These are phyloP conservation scores for Mucor racemosus DNA, from an alignment of 371 early-diverging fungal species.

Conservation along the genomic window DNA sequence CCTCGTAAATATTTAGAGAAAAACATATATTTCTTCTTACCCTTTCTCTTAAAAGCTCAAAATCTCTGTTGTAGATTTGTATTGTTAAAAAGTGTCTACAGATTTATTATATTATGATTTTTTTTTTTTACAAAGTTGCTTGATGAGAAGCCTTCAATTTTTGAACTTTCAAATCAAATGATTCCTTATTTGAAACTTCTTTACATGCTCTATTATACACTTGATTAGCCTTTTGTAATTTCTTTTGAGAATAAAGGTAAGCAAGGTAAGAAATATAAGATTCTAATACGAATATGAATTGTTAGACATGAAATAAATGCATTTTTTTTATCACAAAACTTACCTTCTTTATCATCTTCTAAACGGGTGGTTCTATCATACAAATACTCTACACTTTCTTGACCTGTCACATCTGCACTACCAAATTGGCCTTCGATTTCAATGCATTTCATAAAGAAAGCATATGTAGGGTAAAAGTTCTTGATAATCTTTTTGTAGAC, in stretches of 20 bases:
- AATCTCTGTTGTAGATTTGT: too few relatives aligned
- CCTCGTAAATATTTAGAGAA: too few relatives aligned
- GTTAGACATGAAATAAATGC: background rate
- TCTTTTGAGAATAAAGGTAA: conserved; percentile 60
- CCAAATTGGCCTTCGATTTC: conserved; percentile 58
- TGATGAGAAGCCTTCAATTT: conserved; percentile 14
- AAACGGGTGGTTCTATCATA: conserved; percentile 65
- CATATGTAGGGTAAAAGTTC: conserved; percentile 61
- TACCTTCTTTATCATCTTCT: conserved; percentile 59
- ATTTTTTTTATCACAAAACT: background rate
- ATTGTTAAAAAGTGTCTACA: background rate
- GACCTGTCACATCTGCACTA: conserved; percentile 24
- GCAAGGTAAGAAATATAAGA: conserved; percentile 66
- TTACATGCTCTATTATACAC: conserved; percentile 71
- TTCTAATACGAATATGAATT: conserved; percentile 28
- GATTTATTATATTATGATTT: background rate
- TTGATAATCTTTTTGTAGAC: conserved; percentile 57
- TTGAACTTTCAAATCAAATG: conserved; percentile 46
- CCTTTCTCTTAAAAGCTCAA: too few relatives aligned
- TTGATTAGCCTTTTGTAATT: conserved; percentile 52
- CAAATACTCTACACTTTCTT: conserved; percentile 48
- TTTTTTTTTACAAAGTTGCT: background rate
- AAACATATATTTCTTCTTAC: too few relatives aligned
- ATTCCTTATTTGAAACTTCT: conserved; percentile 59
- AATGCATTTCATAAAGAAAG: conserved; percentile 65